Evolutionary conservation across 306 rosid species (phyloP), one percentile per base, ranked within the genome.

Genomic region (Amphicarpaea edgeworthii): DNA sequence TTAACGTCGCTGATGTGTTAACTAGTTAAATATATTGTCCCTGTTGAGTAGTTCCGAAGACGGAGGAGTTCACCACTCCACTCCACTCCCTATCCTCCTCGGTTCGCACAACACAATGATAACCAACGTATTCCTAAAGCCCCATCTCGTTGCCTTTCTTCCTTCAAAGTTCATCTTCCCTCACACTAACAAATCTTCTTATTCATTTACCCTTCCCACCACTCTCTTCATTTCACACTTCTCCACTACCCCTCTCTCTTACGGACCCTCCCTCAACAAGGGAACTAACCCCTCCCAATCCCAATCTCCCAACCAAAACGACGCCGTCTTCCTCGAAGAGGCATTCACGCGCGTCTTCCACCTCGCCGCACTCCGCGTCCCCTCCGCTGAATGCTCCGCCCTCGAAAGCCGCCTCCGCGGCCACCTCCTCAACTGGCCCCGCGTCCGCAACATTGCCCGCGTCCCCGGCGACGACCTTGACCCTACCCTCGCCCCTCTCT

Each of bases 371-470:
- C 90, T 92, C 55, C 95, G 99, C 7, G 93, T 90, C 65, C 96
- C 97, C 38, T 78, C 97, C 41, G 59, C 83, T 49, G 84, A 89
- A 49, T 92, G 99, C 83, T 85, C 79, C 77, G 72, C 88, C 55
- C 89, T 95, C 34, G 99, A 95, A 80, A 66, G 42, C 70, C 90
- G 90, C 55, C 89, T 92, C 80, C 93, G 99, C 0, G 97, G 99
- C 17, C 99, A 95, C 83, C 90, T 92, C 60, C 82, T 95, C 79
- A 95, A 95, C 75, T 95, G 99, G 99, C 96, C 99, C 11, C 96
- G 99, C 30, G 34, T 95, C 45, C 93, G 91, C 80, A 95, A 95
- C 90, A 77, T 95, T 20, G 97, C 88, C 30, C 87, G 97, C 57
- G 97, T 92, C 60, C 89, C 96, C 34, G 97, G 96, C 4, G 99